Evolutionary conservation across 495 filamentous ascomycete genomes (phyloP), one percentile per base, ranked within the genome.

Genomic region (Lepidopterella palustris): DNA sequence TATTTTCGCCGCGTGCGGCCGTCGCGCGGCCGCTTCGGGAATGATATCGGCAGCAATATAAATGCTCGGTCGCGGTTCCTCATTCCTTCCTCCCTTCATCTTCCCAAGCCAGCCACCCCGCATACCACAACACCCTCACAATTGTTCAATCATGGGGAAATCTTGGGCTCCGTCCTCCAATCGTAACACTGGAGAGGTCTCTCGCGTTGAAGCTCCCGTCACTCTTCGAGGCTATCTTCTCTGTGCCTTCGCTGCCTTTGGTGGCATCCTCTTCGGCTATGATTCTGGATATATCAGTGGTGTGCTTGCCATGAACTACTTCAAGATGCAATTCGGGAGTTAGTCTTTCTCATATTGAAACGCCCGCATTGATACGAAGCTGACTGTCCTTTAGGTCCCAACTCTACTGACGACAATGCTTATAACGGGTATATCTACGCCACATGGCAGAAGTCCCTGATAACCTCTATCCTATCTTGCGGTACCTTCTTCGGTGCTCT

Each of bases 381-480:
- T 57, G 1, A 51, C 53, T 42, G 52, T 1, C 0, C 28, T 28
- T 45, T 15, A 58, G 47, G 24, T 28, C 20, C 53, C n/a, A 48
- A 31, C 31, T 47, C 53, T 2, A 49, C 50, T 8, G 59, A 52
- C 29, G 10, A 20, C 21, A 39, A 39, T 35, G 58, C 53, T 29
- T 63, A 61, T 45, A 45, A 67, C 45, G 63, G 59, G 28, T 58
- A 50, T 26, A 15, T 58, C 10, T 58, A 60, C 39, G 25, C 24
- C 25, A 62, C 60, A 20, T 62, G 64, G 60, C 31, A 69, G 58
- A 69, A 69, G 61, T 75, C 72, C 0, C 70, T 74, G 21, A 67
- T 92, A 57, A 87, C 89, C 26, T 92, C 67, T 1, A 69, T 69
- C 28, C 59, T 69, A 20, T 64, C 61, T n/a, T 35, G 42, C 11